Base-by-base conservation (phyloP, 2,329 filamentous ascomycete species). In the Nakataea oryzae region DNA sequence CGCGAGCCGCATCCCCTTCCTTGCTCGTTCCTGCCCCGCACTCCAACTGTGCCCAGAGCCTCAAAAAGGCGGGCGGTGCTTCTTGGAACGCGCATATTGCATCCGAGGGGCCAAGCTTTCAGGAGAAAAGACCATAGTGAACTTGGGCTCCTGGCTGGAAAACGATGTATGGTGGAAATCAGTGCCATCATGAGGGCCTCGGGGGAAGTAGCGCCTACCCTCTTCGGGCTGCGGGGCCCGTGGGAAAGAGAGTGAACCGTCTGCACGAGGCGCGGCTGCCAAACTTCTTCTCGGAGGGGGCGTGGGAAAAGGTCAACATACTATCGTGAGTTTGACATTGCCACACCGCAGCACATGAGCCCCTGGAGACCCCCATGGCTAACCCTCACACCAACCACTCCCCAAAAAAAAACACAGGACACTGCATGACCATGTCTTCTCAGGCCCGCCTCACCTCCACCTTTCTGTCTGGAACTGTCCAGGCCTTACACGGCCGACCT, bases 301-400 rank as follows among this genome's bases (percentile, higher is more conserved):
- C 68, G 57, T 69, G 65, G 65, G 66, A 69, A 41, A 69, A 69
- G 64, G 65, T 66, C 56, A 69, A 69, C 50, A 63, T 69, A 17
- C 32, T 69, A 17, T 67, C 69, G 66, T 69, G 61, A 59, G 64
- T 66, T n/a, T 5, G 8, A 57, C 6, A 32, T 8, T 54, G 29
- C 34, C 59, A 30, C 64, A 67, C 17, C 41, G 41, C 21, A 59
- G 67, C 61, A n/a, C n/a, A n/a, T n/a, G n/a, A n/a, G n/a, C n/a
- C n/a, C n/a, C n/a, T n/a, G n/a, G 58, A 47, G 30, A 9, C 17
- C 12, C 29, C 41, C 8, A 56, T 47, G 6, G 41, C 41, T 17
- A 24, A 9, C 34, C n/a, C n/a, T n/a, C n/a, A 56, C n/a, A 29
- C 26, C 54, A 24, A 60, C n/a, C 2, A 21, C 17, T 6, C 3